A percentile compares a stretch with the other conserved stretches of the same genome.
Conservation (phyloP, 805 yeast species). For the Dipodascus geniculatus region DNA sequence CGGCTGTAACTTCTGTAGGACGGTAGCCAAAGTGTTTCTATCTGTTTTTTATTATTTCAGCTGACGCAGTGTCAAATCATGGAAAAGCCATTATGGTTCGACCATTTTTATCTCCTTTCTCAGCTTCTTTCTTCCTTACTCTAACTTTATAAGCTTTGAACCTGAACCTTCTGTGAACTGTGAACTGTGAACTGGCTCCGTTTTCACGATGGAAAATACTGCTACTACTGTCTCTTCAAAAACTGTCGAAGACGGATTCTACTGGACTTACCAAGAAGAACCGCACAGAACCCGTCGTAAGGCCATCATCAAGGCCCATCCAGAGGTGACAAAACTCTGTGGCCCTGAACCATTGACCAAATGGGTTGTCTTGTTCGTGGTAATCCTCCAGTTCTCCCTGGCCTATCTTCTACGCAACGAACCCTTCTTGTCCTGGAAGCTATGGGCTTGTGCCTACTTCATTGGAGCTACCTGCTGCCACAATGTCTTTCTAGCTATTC, state of each 20-base stretch:
- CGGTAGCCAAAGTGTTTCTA: not conserved
- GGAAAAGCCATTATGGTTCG: not conserved
- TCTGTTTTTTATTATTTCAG: not conserved
- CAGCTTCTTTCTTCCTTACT: not conserved
- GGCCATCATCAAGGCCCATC: conserved; percentile 60
- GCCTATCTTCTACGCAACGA: conserved; percentile 55
- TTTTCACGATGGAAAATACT: not conserved
- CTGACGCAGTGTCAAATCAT: not conserved
- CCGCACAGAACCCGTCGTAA: conserved; percentile 72
- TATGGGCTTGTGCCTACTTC: conserved; percentile 54
- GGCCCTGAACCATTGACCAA: conserved; percentile 85
- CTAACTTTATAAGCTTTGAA: not conserved
- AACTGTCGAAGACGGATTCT: conserved; percentile 37
- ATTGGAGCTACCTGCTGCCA: conserved; percentile 83
- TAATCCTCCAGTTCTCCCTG: conserved; percentile 47
- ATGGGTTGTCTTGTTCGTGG: conserved; percentile 60
- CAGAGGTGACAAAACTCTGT: conserved; percentile 65
- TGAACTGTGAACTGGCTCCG: too few species aligned
- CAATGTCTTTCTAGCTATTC: conserved; percentile 76
- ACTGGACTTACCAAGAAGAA: conserved; percentile 74
- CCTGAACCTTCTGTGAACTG: not conserved
- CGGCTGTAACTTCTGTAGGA: not conserved
- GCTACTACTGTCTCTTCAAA: not conserved
- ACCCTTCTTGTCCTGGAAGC: conserved; percentile 39
- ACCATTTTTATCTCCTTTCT: not conserved